Percentiles rank a stretch among this genome's conserved stretches.
phyloP scores from a whole-genome alignment of 371 early-diverging fungal species.

The Chytridium lagenaria region DNA sequence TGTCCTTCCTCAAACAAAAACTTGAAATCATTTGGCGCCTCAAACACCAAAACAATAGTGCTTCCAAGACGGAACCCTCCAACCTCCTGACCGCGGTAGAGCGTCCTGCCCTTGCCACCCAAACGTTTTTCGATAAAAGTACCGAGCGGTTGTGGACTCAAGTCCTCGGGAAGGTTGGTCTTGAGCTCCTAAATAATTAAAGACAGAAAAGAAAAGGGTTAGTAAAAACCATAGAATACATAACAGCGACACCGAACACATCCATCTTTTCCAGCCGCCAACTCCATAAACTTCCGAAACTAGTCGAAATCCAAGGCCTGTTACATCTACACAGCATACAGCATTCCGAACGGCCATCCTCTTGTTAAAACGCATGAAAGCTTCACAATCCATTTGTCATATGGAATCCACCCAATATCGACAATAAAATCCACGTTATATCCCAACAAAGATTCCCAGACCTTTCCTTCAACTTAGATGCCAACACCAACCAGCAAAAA shows the following conservation, averaged over 20 bases:
- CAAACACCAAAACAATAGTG: slow-evolving; percentile 96
- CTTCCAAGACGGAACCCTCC: slow-evolving; percentile 95
- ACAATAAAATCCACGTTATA: too few species aligned
- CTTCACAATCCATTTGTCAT: too few species aligned
- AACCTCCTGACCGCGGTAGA: slow-evolving; percentile 82
- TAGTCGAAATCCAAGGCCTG: too few species aligned
- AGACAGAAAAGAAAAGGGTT: neutral
- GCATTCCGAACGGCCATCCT: too few species aligned
- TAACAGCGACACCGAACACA: too few species aligned
- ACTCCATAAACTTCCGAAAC: neutral
- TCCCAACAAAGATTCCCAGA: too few species aligned
- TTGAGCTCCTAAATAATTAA: slow-evolving; percentile 60
- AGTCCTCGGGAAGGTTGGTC: slow-evolving; percentile 66
- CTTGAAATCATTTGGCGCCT: slow-evolving; percentile 83
- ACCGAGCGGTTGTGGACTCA: slow-evolving; percentile 67
- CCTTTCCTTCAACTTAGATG: too few species aligned
- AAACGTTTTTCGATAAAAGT: slow-evolving; percentile 68
- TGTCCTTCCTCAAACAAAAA: slow-evolving; percentile 78
- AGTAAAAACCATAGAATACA: neutral
- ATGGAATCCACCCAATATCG: too few species aligned
- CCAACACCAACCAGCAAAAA: too few species aligned
- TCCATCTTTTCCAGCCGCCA: too few species aligned
- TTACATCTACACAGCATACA: too few species aligned
- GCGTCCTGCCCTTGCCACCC: slow-evolving; percentile 24
- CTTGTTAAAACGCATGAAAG: too few species aligned